Evolutionary conservation across 164 flowering plant species (phyloP).

Genomic region (Chimonanthus praecox): DNA sequence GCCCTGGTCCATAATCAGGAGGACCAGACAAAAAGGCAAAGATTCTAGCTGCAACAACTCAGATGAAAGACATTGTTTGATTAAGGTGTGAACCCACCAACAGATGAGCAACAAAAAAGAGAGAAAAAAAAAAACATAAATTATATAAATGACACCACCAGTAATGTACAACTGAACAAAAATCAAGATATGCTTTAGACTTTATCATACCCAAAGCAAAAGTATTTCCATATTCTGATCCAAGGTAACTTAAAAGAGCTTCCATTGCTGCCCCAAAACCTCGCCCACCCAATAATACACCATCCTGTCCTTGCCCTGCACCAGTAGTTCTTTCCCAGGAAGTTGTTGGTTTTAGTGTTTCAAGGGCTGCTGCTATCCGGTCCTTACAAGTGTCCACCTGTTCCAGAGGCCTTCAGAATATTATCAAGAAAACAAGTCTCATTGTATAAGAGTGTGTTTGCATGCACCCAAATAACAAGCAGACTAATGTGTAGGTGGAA

Average conservation of each 20-base stretch:
- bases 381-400: constrained; percentile 98
- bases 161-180: constrained; percentile 4
- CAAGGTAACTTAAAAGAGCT: constrained; percentile 76
- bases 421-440: background rate
- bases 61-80: constrained; percentile 4
- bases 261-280: constrained; percentile 99
- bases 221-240: constrained; percentile 94
- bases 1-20: constrained; percentile 99
- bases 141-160: constrained; percentile 1
- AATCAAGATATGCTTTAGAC: constrained; percentile 4
- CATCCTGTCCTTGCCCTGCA: constrained; percentile 82
- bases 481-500: background rate
- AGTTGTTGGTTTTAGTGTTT: constrained; percentile 83
- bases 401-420: constrained; percentile 3
- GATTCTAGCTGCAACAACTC: constrained; percentile 65
- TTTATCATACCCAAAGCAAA: constrained; percentile 74
- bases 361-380: constrained; percentile 83
- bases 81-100: constrained; percentile 4
- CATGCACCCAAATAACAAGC: background rate
- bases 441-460: background rate
- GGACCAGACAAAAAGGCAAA: constrained; percentile 98
- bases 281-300: constrained; percentile 83
- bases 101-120: constrained; percentile 1
- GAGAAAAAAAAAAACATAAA: background rate
- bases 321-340: constrained; percentile 87